phyloP scores from a whole-genome alignment of 371 early-diverging fungal species.

The Mortierella polycephala region DNA sequence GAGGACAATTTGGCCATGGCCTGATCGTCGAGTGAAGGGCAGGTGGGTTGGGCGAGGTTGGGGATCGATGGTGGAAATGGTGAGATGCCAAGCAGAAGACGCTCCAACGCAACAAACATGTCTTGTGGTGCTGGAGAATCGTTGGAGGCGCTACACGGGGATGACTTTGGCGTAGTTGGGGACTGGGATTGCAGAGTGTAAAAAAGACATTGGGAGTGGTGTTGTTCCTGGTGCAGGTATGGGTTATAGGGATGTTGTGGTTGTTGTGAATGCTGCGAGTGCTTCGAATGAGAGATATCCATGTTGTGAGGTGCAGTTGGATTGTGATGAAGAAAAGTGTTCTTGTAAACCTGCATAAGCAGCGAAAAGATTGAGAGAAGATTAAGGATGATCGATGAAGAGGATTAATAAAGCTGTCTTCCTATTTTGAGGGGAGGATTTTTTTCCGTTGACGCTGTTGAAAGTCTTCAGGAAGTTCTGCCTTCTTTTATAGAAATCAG shows the following conservation, averaged over 20 bases:
- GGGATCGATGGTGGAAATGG: constrained; percentile 51
- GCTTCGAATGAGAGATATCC: constrained; percentile 9
- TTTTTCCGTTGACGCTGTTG: too few relatives aligned
- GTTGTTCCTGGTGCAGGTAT: constrained; percentile 16
- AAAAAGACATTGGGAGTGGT: constrained; percentile 17
- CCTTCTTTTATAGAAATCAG: constrained; percentile 1
- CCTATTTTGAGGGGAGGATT: too few relatives aligned
- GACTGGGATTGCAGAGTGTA: constrained; percentile 22
- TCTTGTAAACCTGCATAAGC: constrained; percentile 16
- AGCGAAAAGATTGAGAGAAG: constrained; percentile 5
- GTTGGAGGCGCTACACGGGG: neutral
- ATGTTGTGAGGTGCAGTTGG: constrained; percentile 8
- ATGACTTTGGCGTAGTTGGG: constrained; percentile 1
- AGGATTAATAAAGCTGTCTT: too few relatives aligned
- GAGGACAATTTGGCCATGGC: constrained; percentile 20
- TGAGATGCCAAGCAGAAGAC: constrained; percentile 44
- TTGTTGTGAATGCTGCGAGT: constrained; percentile 17
- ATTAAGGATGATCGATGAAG: too few relatives aligned
- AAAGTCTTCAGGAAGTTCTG: neutral
- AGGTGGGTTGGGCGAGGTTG: constrained; percentile 45
- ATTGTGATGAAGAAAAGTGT: constrained; percentile 5
- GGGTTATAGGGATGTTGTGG: constrained; percentile 44
- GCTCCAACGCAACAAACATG: constrained; percentile 32
- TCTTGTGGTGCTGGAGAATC: constrained; percentile 18
- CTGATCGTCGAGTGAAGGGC: constrained; percentile 38